These are phyloP conservation scores for Colletotrichum coccodes DNA, from an alignment of 2,329 filamentous ascomycete species.

Conservation along the genomic window DNA sequence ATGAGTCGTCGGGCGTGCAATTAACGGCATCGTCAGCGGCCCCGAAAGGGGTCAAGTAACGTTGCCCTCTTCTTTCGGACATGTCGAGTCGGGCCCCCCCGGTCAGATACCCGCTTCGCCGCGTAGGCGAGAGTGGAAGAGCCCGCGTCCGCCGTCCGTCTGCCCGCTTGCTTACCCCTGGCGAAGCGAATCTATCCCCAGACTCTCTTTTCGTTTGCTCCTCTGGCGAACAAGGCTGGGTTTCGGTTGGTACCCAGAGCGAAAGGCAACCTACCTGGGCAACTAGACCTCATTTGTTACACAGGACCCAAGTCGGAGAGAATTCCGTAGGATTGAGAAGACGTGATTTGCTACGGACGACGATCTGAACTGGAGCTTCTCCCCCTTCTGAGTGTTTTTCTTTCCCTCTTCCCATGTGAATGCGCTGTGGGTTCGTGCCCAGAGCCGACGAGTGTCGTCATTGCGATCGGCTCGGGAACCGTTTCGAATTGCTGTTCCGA, in stretches of 20 bases:
- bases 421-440: neutral
- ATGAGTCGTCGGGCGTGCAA: constrained; percentile 11
- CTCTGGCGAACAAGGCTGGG: neutral
- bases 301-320: neutral
- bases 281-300: neutral
- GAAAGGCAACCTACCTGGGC: neutral
- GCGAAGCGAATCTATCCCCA: neutral
- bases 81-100: neutral
- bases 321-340: neutral
- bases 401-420: neutral
- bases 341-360: neutral
- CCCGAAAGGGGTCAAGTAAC: constrained; percentile 1
- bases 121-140: neutral
- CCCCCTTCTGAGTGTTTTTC: neutral
- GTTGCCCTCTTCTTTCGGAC: constrained; percentile 5
- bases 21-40: neutral
- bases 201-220: neutral
- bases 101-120: constrained; percentile 6
- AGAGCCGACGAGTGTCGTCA: constrained; percentile 18
- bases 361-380: neutral
- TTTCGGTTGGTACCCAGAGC: neutral
- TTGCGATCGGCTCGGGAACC: constrained; percentile 31
- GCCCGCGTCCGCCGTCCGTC: neutral
- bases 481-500: neutral
- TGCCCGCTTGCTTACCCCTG: no score